Base-by-base conservation (phyloP, 2,329 filamentous ascomycete genomes). In the Xylaria sp. region DNA sequence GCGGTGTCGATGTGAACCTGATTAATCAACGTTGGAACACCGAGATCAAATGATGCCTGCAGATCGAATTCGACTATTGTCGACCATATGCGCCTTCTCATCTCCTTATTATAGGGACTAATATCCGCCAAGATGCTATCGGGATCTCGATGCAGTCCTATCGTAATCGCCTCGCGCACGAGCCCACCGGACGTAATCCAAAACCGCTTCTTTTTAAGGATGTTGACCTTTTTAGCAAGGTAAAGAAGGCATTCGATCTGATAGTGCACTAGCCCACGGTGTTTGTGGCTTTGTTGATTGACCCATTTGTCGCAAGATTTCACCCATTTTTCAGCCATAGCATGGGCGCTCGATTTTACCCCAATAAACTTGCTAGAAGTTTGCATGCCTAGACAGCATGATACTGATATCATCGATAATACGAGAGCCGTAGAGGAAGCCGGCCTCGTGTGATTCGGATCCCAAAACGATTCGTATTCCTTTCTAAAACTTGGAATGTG, bases 191-290 rank as follows among this genome's bases (percentile, higher is more conserved):
- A 79, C 38, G 80, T 79, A 15, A 83, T 85, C 85, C 85, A 87
- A 72, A 85, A 87, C 11, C 84, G 79, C 79, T 87, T 87, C 80
- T 87, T 87, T 77, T 87, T 86, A 65, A 87, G 81, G 2, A 82
- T 84, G 73, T 88, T 88, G 65, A 87, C 82, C 29, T 83, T 78
- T 77, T 87, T 87, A 43, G 83, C 84, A 2, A 87, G 79, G 65
- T 86, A 87, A n/a, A 85, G 69, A 31, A 88, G 75, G 66, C 85
- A 87, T 11, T 80, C 79, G 15, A 87, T 81, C 71, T 87, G 85
- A 70, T 86, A 87, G 71, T 87, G 84, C 13, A 87, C 82, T 23
- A 87, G 79, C 44, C 80, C 80, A 47, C 85, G 81, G 65, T 87
- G 84, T 73, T 87, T 87, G 71, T 87, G 82, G 71, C 85, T 87